Evolutionary conservation across 2,329 filamentous ascomycete species (phyloP).

Genomic region (Westerdykella ornata): DNA sequence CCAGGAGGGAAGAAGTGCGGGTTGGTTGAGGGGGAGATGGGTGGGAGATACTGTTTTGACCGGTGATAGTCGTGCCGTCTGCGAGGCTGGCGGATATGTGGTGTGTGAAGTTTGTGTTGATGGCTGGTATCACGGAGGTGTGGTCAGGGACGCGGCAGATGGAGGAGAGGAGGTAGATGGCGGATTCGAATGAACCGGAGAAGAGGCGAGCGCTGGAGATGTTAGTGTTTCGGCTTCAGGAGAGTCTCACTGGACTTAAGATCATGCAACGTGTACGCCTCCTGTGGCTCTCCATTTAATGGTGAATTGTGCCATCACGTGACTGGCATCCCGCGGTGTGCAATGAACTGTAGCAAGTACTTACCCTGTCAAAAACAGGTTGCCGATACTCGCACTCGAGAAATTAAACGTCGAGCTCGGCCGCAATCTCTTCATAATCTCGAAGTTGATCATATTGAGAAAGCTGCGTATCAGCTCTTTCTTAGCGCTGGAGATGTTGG

Average conservation of each 20-base stretch:
- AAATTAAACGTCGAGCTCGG: slow-evolving; percentile 46
- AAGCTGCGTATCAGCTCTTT: slow-evolving; percentile 48
- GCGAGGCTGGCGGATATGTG: slow-evolving; percentile 81
- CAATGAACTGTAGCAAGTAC: slow-evolving; percentile 5
- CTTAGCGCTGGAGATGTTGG: slow-evolving; percentile 44
- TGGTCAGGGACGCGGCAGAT: slow-evolving; percentile 76
- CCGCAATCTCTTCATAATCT: slow-evolving; percentile 44
- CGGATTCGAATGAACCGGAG: slow-evolving; percentile 84
- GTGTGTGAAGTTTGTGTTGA: slow-evolving; percentile 92
- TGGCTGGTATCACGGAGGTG: slow-evolving; percentile 75
- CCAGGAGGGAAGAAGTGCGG: slow-evolving; percentile 21
- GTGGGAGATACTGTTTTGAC: slow-evolving; percentile 62
- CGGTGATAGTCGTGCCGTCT: slow-evolving; percentile 72
- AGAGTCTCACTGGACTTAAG: background rate
- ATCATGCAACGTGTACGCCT: too few species aligned
- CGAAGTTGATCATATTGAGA: slow-evolving; percentile 45
- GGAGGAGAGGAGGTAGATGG: slow-evolving; percentile 80
- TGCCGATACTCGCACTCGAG: slow-evolving; percentile 46
- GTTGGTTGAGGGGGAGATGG: slow-evolving; percentile 10
- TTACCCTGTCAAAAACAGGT: slow-evolving; percentile 48
- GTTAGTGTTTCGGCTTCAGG: slow-evolving; percentile 6
- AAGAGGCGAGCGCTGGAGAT: slow-evolving; percentile 69
- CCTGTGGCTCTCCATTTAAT: background rate
- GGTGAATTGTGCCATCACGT: background rate
- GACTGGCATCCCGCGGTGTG: slow-evolving; percentile 49